Evolutionary conservation across 139 green algal species (phyloP), one percentile per base, ranked within the genome.

Genomic region (Astrephomene gubernaculifera): DNA sequence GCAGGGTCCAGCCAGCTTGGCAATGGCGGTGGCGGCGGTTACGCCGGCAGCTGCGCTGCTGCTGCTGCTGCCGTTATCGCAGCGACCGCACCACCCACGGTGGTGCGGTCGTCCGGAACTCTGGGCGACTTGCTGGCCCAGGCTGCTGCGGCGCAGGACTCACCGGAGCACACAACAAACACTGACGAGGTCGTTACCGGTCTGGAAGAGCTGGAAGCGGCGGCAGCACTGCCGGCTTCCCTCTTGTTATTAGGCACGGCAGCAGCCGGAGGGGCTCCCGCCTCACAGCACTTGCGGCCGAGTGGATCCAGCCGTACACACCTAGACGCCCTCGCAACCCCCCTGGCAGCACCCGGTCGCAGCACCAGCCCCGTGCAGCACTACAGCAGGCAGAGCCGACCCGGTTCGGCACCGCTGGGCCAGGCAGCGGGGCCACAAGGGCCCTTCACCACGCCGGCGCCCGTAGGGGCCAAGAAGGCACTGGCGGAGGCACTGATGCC

Each of bases 401-500:
- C 63, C 63, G n/a, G 25, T 27, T 12, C 63, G 25, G 63, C 63
- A 41, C 63, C 63, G n/a, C 29, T 25, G 63, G 63, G 36, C 8
- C 35, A 24, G 39, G 39, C 41, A 2, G 22, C 44, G n/a, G 29
- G 14, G 31, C 49, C 49, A 12, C 38, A 54, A 0, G 74, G 36
- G 1, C 10, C 54, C 39, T 60, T 60, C 57, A 41, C 38, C 4
- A 38, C 36, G 36, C 17, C 38, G 10, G 39, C 63, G 57, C 53
- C 53, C 17, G 9, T 22, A 2, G 44, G 44, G 21, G 57, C 54
- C 6, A 49, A 31, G 7, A 31, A 31, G 6, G 43, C 61, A 2
- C 64, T 84, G 4, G 49, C 78, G 1, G 78, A 74, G 44, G 78
- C 78, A 6, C 44, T 84, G 31, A 2, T 67, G 63, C 78, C 78